Evolutionary conservation across 2,329 filamentous ascomycete species (phyloP), one percentile per base, ranked within the genome.

Genomic region (Nemania bipapillata): DNA sequence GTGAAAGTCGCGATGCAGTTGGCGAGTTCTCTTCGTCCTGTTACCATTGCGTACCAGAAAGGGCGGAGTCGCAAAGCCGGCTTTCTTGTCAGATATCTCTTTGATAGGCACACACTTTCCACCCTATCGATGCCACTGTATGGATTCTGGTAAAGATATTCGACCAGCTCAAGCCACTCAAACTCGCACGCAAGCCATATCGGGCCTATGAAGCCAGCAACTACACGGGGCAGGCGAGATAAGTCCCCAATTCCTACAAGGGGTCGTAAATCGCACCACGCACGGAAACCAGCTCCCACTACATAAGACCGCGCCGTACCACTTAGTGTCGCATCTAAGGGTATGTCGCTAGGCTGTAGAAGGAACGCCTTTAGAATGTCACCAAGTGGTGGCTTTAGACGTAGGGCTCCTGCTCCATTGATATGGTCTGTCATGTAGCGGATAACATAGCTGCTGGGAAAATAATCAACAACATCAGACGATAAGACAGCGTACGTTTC

Each of bases 101-200:
- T 22, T 24, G 4, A 8, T 9, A 45, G 42, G n/a, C 20, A 2
- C n/a, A 49, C 22, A 49, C 2, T 11, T 1, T 4, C 4, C 20
- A 15, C 26, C 22, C 22, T 3, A 11, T 64, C 53, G 6, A 64
- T 57, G 9, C 1, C 11, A 12, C 35, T 17, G 32, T 50, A 50
- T 40, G 52, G 30, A 28, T 57, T 20, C 42, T 52, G 52, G 60
- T 63, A 63, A 26, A 63, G n/a, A 11, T 63, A 63, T 37, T 63
- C 26, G 9, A 63, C 60, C 17, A 63, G 30, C 30, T 57, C 53
- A 24, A 50, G 12, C 53, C 61, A 57, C 15, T 22, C 22, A 22
- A 52, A 57, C 30, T 22, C 30, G 30, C 53, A 57, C 40, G 53
- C 53, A 17, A 52, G 61, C 61, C 61, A 57, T 57, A 64, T 42